A percentile compares a stretch with the other conserved stretches of the same genome.
Conservation (phyloP, 2,329 filamentous ascomycete genomes). For the Eutypa lata region DNA sequence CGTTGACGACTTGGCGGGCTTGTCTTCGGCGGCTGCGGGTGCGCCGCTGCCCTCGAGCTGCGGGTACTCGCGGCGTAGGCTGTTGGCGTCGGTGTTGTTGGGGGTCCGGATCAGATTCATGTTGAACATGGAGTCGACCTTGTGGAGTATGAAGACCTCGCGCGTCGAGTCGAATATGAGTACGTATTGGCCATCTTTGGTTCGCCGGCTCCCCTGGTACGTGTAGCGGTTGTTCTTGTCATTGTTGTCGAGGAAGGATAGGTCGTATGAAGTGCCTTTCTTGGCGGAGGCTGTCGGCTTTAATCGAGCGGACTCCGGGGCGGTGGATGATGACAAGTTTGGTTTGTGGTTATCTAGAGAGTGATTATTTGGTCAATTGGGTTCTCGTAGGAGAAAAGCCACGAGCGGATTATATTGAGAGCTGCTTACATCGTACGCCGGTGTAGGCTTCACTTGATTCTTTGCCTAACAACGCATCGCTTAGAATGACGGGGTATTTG, state of each 20-base stretch:
- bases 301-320: constrained; percentile 47
- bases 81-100: constrained; percentile 59
- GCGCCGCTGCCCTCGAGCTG: constrained; percentile 53
- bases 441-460: constrained; percentile 57
- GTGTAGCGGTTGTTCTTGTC: constrained; percentile 56
- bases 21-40: not conserved
- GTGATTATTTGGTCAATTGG: constrained; percentile 5
- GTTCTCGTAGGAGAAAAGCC: not conserved
- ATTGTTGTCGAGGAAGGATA: constrained; percentile 52
- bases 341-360: constrained; percentile 61
- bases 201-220: constrained; percentile 58
- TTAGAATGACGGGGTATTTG: constrained; percentile 62
- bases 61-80: constrained; percentile 63
- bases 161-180: constrained; percentile 74
- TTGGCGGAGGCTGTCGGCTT: constrained; percentile 48
- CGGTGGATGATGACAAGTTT: constrained; percentile 44
- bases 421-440: constrained; percentile 53
- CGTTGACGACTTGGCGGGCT: constrained; percentile 7
- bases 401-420: not conserved
- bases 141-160: constrained; percentile 78
- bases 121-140: constrained; percentile 75
- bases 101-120: constrained; percentile 79
- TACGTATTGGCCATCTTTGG: constrained; percentile 56
- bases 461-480: constrained; percentile 57
- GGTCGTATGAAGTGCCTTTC: constrained; percentile 50